Conservation (phyloP, 768 basidiomycete species). For the Cystobasidium ongulense region DNA sequence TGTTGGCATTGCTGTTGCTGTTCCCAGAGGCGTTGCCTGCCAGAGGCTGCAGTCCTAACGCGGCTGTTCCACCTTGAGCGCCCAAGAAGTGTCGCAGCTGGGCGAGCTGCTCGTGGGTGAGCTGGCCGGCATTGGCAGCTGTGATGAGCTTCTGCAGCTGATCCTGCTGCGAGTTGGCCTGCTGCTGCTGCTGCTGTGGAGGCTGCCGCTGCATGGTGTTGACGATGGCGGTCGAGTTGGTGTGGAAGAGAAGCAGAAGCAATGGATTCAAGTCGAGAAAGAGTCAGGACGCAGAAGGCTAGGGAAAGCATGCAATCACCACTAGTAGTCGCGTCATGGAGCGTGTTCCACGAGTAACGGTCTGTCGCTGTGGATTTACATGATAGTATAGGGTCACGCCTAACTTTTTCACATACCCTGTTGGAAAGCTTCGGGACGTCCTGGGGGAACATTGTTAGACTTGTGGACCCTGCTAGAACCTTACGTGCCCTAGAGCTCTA, state of each 20-base stretch:
- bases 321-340: too few species aligned
- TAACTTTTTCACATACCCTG: too few species aligned
- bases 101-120: constrained; percentile 19
- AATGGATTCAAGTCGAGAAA: too few species aligned
- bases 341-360: too few species aligned
- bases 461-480: too few species aligned
- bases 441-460: too few species aligned
- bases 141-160: constrained; percentile 18
- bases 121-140: constrained; percentile 24
- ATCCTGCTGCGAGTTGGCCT: neutral
- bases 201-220: neutral
- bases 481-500: neutral
- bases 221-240: neutral
- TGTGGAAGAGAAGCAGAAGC: neutral
- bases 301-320: too few species aligned
- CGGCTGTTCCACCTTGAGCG: neutral
- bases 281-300: too few species aligned
- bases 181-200: neutral
- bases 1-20: neutral
- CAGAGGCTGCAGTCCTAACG: neutral
- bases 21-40: neutral
- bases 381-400: too few species aligned
- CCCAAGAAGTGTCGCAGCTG: constrained; percentile 6
- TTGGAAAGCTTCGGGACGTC: too few species aligned
- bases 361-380: too few species aligned